These are phyloP conservation scores for Nicotiana noctiflora DNA, from an alignment of 257 asterid species.

Conservation along the genomic window DNA sequence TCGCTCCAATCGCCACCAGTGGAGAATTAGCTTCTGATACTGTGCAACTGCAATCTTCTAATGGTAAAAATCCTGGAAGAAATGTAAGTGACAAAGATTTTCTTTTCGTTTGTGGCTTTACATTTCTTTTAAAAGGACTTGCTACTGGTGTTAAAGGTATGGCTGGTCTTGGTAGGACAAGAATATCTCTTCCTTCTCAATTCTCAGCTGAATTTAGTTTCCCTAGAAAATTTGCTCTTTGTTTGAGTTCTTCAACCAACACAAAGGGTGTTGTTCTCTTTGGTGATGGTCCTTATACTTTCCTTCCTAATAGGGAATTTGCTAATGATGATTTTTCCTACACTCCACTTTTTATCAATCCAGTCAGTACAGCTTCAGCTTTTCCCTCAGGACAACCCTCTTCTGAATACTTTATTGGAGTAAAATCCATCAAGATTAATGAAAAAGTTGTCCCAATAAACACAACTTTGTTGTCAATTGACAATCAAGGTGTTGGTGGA, in stretches of 20 bases:
- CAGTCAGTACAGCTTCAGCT: constrained; percentile 22
- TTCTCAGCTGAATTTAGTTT: constrained; percentile 28
- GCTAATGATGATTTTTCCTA: constrained; percentile 25
- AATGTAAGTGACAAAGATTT: constrained; percentile 9
- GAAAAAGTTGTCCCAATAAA: constrained; percentile 23
- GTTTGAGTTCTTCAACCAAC: constrained; percentile 29
- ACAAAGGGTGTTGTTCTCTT: constrained; percentile 32
- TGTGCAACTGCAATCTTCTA: constrained; percentile 27
- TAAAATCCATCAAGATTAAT: constrained; percentile 30
- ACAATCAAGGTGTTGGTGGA: constrained; percentile 38
- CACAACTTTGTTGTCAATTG: constrained; percentile 20
- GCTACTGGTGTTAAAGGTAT: constrained; percentile 34
- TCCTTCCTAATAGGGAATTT: constrained; percentile 24
- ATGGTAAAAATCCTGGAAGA: constrained; percentile 34
- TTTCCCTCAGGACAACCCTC: constrained; percentile 25
- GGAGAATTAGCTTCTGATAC: constrained; percentile 39
- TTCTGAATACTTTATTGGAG: constrained; percentile 42
- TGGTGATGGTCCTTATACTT: constrained; percentile 33
- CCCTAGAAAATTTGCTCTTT: constrained; percentile 34
- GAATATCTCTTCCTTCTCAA: constrained; percentile 30
- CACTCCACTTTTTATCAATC: constrained; percentile 34
- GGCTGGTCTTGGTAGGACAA: constrained; percentile 41
- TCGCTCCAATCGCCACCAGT: neutral
- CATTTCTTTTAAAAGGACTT: constrained; percentile 22
- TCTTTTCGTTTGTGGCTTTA: constrained; percentile 26